Evolutionary conservation across 208 protist genomes (phyloP).

Genomic region (Vickermania spadyakhi): DNA sequence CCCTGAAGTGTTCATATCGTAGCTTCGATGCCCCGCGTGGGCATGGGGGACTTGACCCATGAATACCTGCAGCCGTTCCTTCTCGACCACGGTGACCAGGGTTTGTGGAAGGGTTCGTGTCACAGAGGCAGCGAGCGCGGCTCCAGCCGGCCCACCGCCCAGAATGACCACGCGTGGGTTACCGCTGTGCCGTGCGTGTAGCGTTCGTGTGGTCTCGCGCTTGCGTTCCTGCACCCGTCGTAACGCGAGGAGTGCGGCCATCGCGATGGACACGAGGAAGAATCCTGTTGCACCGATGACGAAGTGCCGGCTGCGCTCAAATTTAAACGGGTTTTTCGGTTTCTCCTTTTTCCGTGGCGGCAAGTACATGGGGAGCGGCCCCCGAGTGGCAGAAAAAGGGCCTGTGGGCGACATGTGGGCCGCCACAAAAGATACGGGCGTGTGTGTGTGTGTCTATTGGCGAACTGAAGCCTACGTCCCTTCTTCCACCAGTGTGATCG

Average conservation of each 20-base stretch:
- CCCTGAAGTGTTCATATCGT: conserved; percentile 72
- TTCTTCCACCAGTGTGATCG: too few relatives aligned
- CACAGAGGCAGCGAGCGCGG: conserved; percentile 47
- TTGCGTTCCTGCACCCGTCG: conserved; percentile 9
- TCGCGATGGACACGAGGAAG: neutral
- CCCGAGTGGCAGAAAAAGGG: neutral
- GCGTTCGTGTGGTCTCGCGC: conserved; percentile 20
- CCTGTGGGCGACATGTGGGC: neutral
- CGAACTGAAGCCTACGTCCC: too few relatives aligned
- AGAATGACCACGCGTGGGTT: conserved; percentile 66
- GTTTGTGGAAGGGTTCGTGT: conserved; percentile 31
- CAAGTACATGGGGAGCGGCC: conserved; percentile 41
- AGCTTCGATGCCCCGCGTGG: conserved; percentile 80
- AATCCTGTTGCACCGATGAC: neutral
- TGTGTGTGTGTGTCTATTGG: too few relatives aligned
- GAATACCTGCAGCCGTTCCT: conserved; percentile 50
- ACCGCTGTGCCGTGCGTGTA: conserved; percentile 12
- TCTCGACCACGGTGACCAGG: conserved; percentile 76
- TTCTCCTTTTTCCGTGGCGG: conserved; percentile 21
- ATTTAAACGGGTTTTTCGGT: conserved; percentile 35
- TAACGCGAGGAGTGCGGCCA: neutral
- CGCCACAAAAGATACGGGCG: too few relatives aligned
- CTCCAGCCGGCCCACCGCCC: conserved; percentile 54
- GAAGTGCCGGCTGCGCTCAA: neutral
- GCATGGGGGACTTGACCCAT: conserved; percentile 51